These are phyloP conservation scores for Xerocomellus amylosporus DNA, from an alignment of 768 basidiomycete species.

Conservation along the genomic window DNA sequence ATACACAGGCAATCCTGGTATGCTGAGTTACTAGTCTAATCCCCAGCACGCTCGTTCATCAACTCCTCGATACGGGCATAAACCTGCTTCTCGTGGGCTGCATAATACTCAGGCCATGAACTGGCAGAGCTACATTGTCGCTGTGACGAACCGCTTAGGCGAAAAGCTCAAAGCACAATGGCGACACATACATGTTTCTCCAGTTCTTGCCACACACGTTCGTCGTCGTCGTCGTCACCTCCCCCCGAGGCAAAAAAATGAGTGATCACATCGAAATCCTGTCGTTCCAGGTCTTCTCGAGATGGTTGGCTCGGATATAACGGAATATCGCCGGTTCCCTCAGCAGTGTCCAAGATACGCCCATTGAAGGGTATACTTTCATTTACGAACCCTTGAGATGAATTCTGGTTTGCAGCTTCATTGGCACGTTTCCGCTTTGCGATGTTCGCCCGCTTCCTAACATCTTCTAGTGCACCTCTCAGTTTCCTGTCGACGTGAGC, in stretches of 20 bases:
- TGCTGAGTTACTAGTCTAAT: neutral
- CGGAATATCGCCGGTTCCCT: neutral
- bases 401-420: neutral
- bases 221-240: conserved; percentile 45
- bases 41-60: conserved; percentile 15
- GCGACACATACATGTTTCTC: conserved; percentile 40
- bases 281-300: conserved; percentile 19
- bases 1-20: neutral
- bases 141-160: conserved; percentile 27
- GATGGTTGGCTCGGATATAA: neutral
- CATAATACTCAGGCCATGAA: conserved; percentile 54
- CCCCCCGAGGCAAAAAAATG: conserved; percentile 54
- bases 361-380: conserved; percentile 2
- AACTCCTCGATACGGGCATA: conserved; percentile 39
- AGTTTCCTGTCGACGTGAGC: conserved; percentile 35
- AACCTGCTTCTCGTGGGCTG: conserved; percentile 41
- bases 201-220: conserved; percentile 52
- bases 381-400: neutral
- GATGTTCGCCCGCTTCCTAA: conserved; percentile 51
- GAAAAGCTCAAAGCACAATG: neutral
- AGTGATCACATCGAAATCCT: conserved; percentile 52
- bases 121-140: conserved; percentile 38
- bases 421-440: conserved; percentile 41
- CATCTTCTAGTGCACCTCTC: conserved; percentile 41
- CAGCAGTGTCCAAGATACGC: neutral